phyloP scores from a whole-genome alignment of 768 basidiomycete species.

The Kwoniella europaea region DNA sequence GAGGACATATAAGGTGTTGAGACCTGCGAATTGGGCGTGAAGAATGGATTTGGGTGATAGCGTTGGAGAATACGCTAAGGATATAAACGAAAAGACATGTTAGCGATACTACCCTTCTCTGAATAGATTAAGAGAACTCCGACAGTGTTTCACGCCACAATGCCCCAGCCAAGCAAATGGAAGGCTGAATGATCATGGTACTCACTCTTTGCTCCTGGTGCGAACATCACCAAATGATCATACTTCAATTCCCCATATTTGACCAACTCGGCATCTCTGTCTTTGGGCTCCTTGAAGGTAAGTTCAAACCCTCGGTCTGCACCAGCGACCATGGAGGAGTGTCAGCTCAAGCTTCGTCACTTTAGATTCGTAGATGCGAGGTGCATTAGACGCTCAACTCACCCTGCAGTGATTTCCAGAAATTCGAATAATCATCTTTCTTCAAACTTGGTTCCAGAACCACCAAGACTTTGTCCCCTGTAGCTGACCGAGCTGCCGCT shows the following conservation, averaged over 20 bases:
- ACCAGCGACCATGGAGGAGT: neutral
- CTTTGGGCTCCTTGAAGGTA: slow-evolving; percentile 83
- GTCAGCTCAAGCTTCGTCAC: neutral
- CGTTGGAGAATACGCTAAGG: slow-evolving; percentile 79
- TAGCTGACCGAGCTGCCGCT: slow-evolving; percentile 47
- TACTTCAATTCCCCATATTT: slow-evolving; percentile 76
- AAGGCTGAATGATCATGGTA: neutral
- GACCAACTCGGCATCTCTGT: slow-evolving; percentile 68
- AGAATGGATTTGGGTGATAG: slow-evolving; percentile 69
- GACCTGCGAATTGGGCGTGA: slow-evolving; percentile 60
- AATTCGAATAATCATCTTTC: slow-evolving; percentile 74
- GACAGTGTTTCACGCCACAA: neutral
- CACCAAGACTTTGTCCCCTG: slow-evolving; percentile 68
- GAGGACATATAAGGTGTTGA: slow-evolving; percentile 83
- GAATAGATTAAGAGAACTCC: too few species aligned
- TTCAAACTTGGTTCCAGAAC: slow-evolving; percentile 75
- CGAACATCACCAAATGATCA: slow-evolving; percentile 83
- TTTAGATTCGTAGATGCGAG: neutral
- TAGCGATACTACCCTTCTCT: neutral
- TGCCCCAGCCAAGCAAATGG: neutral
- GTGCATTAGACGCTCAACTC: slow-evolving; percentile 29
- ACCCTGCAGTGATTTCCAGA: slow-evolving; percentile 82
- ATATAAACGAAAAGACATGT: neutral
- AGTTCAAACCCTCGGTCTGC: slow-evolving; percentile 81
- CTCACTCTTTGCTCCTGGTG: slow-evolving; percentile 84